Conservation (phyloP, 2,329 filamentous ascomycete species). For the Metarhizium rileyi region DNA sequence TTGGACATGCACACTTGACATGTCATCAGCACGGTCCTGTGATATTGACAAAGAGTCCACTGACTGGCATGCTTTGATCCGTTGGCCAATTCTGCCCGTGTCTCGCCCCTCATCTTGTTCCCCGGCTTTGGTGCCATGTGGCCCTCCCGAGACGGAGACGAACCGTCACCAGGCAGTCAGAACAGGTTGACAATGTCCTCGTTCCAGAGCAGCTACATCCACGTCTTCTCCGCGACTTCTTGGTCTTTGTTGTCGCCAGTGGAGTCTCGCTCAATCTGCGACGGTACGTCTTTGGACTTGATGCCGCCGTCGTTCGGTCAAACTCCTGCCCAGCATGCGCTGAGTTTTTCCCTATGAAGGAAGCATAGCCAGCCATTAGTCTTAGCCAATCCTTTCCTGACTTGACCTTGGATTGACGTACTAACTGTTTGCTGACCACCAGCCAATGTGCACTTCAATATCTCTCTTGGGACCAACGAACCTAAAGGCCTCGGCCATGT, state of each 20-base stretch:
- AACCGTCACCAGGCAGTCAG: too few species aligned
- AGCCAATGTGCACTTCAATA: background rate
- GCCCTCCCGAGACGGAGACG: background rate
- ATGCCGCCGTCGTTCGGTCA: background rate
- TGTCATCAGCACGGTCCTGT: background rate
- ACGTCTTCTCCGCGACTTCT: background rate
- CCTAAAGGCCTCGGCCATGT: background rate
- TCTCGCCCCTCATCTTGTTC: background rate
- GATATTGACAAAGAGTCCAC: background rate
- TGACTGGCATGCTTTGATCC: background rate
- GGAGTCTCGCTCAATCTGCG: background rate
- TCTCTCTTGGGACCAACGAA: background rate
- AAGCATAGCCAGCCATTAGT: background rate
- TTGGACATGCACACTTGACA: too few species aligned
- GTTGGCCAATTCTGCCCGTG: background rate
- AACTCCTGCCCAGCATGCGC: background rate
- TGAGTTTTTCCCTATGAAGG: background rate
- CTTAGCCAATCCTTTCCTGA: background rate
- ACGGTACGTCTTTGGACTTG: background rate
- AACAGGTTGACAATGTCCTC: too few species aligned
- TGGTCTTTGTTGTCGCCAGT: background rate
- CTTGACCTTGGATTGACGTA: background rate
- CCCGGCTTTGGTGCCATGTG: background rate
- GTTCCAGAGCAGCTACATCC: too few species aligned
- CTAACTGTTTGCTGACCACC: background rate